Evolutionary conservation across 257 asterid species (phyloP).

Genomic region (Salvia miltiorrhiza): DNA sequence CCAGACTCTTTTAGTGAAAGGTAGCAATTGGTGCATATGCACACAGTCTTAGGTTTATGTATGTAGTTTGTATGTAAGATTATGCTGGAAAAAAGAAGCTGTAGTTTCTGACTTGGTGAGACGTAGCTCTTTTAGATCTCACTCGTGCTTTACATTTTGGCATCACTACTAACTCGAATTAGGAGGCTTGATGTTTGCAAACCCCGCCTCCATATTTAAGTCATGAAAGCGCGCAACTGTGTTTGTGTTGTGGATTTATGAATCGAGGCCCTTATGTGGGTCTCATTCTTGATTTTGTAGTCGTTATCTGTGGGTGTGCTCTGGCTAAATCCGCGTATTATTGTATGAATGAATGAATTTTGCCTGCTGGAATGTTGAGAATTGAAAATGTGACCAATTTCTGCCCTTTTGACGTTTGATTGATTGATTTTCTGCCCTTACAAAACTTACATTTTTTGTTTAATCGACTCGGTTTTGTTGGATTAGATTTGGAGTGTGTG

Average conservation of each 20-base stretch:
- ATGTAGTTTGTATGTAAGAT: slow-evolving; percentile 10
- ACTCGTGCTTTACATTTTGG: slow-evolving; percentile 2
- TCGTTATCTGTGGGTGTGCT: background rate
- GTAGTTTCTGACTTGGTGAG: slow-evolving; percentile 17
- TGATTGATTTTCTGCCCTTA: background rate
- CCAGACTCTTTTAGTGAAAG: too few relatives aligned
- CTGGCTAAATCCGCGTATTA: background rate
- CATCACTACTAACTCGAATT: background rate
- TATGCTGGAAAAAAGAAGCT: background rate
- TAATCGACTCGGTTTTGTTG: background rate
- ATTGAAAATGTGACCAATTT: background rate
- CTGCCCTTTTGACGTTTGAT: background rate
- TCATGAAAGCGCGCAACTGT: background rate
- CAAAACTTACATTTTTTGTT: background rate
- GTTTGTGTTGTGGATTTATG: slow-evolving; percentile 11
- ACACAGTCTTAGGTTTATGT: background rate
- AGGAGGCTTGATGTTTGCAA: slow-evolving; percentile 4
- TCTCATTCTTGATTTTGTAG: background rate
- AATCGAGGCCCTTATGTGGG: background rate
- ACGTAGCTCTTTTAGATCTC: slow-evolving; percentile 2
- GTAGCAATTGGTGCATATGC: slow-evolving; percentile 10
- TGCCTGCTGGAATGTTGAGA: background rate
- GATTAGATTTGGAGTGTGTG: background rate
- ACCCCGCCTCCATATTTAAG: background rate
- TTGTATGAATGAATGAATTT: background rate